Percentiles rank a stretch among this genome's conserved stretches.
These are phyloP conservation scores for Sugiyamaella novakii DNA, from an alignment of 1,139 yeast species.

Conservation along the genomic window DNA sequence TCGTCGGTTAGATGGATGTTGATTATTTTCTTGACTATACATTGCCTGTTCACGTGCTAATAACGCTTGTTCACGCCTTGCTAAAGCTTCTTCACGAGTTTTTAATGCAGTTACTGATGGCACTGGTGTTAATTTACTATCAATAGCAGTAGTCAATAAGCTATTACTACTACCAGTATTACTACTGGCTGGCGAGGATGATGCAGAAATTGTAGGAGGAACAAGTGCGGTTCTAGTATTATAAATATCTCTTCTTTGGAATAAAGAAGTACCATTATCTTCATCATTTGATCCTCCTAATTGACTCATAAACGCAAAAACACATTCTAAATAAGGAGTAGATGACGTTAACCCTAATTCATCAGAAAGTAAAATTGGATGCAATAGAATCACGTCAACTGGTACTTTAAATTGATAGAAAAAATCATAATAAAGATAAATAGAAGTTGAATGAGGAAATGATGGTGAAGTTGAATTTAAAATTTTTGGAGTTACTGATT, in stretches of 20 bases:
- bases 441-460: conserved; percentile 44
- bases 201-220: conserved; percentile 3
- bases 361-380: conserved; percentile 85
- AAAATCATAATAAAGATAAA: conserved; percentile 59
- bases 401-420: conserved; percentile 58
- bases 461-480: background rate
- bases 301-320: conserved; percentile 79
- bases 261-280: background rate
- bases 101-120: conserved; percentile 20
- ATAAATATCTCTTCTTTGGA: conserved; percentile 13
- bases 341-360: conserved; percentile 65
- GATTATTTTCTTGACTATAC: conserved; percentile 21
- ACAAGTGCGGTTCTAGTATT: background rate
- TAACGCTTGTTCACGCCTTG: conserved; percentile 29
- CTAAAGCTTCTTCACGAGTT: conserved; percentile 31
- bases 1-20: conserved; percentile 19
- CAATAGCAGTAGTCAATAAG: conserved; percentile 14
- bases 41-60: conserved; percentile 32
- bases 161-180: conserved; percentile 11
- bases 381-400: conserved; percentile 73
- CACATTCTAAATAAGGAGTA: conserved; percentile 86
- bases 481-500: conserved; percentile 10
- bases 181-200: conserved; percentile 12
- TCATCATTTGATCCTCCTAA: conserved; percentile 52
- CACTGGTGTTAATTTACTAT: conserved; percentile 12